phyloP scores from a whole-genome alignment of 768 basidiomycete species.

The Lentinula detonsa region DNA sequence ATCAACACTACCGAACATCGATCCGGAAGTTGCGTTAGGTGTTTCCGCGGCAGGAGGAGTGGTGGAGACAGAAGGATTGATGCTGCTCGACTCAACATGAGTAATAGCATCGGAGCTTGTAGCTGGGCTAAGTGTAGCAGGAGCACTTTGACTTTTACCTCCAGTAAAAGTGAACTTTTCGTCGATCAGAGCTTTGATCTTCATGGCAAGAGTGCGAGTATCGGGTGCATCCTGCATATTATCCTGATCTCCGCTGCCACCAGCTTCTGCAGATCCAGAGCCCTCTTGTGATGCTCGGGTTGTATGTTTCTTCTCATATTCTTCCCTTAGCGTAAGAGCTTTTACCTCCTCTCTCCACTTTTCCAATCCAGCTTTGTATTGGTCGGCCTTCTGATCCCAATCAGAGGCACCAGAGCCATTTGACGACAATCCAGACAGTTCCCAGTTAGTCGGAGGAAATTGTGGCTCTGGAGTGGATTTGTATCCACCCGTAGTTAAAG shows the following conservation, averaged over 20 bases:
- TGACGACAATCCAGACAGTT: constrained; percentile 25
- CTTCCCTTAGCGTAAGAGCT: not conserved
- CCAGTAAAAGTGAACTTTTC: constrained; percentile 26
- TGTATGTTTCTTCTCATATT: not conserved
- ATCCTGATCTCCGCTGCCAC: constrained; percentile 9
- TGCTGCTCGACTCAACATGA: not conserved
- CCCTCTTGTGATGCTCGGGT: not conserved
- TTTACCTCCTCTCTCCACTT: constrained; percentile 8
- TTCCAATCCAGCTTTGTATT: constrained; percentile 7
- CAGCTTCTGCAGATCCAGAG: not conserved
- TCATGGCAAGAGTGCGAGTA: constrained; percentile 30
- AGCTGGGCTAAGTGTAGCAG: constrained; percentile 10
- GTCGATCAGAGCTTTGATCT: constrained; percentile 29
- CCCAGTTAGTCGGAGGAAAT: constrained; percentile 46
- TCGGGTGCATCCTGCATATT: constrained; percentile 21
- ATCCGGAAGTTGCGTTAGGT: not conserved
- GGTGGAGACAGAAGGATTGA: not conserved
- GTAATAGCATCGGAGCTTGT: not conserved
- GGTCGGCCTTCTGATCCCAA: constrained; percentile 2
- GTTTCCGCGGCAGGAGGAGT: constrained; percentile 5
- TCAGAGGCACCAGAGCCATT: constrained; percentile 15
- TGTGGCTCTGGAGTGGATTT: constrained; percentile 14
- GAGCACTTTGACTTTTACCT: constrained; percentile 25
- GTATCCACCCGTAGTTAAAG: constrained; percentile 20
- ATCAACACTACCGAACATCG: constrained; percentile 33